Base-by-base conservation (phyloP, 2,329 filamentous ascomycete genomes). In the Talaromyces sp. region DNA sequence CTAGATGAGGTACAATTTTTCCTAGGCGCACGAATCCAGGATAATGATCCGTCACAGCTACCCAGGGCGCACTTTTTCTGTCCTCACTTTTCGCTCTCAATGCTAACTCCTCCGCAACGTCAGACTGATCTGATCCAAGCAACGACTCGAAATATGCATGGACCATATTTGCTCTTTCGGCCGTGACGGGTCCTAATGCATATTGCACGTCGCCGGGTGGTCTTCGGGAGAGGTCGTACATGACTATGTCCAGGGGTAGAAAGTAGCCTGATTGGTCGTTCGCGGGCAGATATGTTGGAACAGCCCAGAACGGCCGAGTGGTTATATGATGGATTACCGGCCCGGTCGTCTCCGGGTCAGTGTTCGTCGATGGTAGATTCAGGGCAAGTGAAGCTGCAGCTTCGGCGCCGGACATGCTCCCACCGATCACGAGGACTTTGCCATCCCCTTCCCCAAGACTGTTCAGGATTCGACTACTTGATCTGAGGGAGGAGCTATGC, bases 321-420 rank as follows among this genome's bases (percentile, higher is more conserved):
- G 86, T 79, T 9, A 93, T 75, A 72, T 96, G 89, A 58, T 89
- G 84, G 8, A 48, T n/a, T 16, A 95, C 79, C 2, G 80, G 82
- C 6, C 31, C 44, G 6, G 21, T 23, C 67, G 21, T 21, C n/a
- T 35, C 9, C 2, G 48, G 54, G 0, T 56, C 18, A 71, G 88
- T 79, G 12, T 76, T 74, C 2, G 83, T 82, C 5, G 86, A 86
- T 0, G 90, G 93, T 1, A 93, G 74, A 65, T 92, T 86, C 4
- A 86, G 81, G 11, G 89, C 90, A 57, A 93, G 84, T 1, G 87
- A 86, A 9, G 86, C 87, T 0, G 90, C 88, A 56, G 88, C 88
- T 77, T 96, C 91, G 5, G 90, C 84, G 0, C 90, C 91, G 1
- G 90, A 93, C 83, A 95, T 92, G 69, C 92, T 90, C 0, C 90